Evolutionary conservation across 2,329 filamentous ascomycete species (phyloP).

Genomic region (Dactylellina parvicollis): DNA sequence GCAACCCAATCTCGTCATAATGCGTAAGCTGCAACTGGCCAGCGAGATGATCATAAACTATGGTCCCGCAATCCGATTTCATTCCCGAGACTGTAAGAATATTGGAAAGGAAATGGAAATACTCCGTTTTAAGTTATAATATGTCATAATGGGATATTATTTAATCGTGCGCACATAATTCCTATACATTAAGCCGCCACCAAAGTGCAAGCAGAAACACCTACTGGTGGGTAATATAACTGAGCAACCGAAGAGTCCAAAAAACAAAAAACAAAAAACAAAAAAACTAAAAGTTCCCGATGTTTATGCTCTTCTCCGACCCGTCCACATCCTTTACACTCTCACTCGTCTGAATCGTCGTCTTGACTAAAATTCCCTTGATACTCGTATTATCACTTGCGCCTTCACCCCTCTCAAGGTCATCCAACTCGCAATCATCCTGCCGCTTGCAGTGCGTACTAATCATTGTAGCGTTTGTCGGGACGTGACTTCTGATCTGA

Average conservation of each 20-base stretch:
- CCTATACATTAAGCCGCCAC: too few relatives aligned
- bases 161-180: too few relatives aligned
- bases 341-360: slow-evolving; percentile 44
- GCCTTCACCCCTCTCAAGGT: slow-evolving; percentile 20
- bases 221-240: neutral
- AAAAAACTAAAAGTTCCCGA: slow-evolving; percentile 1
- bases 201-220: too few relatives aligned
- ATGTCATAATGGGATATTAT: too few relatives aligned
- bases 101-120: too few relatives aligned
- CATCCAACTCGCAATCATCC: slow-evolving; percentile 33
- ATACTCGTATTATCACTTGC: slow-evolving; percentile 29
- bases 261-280: neutral
- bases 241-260: neutral
- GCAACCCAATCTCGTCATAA: too few relatives aligned
- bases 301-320: slow-evolving; percentile 39
- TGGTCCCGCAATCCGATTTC: too few relatives aligned
- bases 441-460: slow-evolving; percentile 32
- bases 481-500: slow-evolving; percentile 36
- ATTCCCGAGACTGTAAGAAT: too few relatives aligned
- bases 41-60: too few relatives aligned
- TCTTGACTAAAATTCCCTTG: slow-evolving; percentile 37
- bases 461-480: slow-evolving; percentile 28
- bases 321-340: slow-evolving; percentile 39
- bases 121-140: too few relatives aligned
- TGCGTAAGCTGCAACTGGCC: too few relatives aligned